phyloP scores from a whole-genome alignment of 2,329 filamentous ascomycete species.

The Microsporum audouinii region DNA sequence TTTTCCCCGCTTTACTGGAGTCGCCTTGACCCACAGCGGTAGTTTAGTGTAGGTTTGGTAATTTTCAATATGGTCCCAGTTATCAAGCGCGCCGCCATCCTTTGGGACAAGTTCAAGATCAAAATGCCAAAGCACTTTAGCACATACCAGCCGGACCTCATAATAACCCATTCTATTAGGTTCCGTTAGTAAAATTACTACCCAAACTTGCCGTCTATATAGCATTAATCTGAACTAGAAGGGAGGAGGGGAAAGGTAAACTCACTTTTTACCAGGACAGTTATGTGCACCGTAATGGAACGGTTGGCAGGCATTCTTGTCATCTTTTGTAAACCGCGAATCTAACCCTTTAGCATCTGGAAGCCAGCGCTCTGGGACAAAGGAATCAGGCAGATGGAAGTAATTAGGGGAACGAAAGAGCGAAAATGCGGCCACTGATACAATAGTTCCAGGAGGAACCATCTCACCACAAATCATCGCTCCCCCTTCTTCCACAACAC shows the following conservation, averaged over 20 bases:
- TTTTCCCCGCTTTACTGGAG: not conserved
- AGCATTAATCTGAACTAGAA: not conserved
- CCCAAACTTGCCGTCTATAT: not conserved
- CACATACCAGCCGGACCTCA: conserved; percentile 9
- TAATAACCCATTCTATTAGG: conserved; percentile 9
- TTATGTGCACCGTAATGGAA: conserved; percentile 27
- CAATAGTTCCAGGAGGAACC: conserved; percentile 17
- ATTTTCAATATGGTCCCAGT: conserved; percentile 8
- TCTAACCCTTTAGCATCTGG: conserved; percentile 13
- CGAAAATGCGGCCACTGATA: conserved; percentile 22
- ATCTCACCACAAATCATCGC: conserved; percentile 19
- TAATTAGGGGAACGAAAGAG: conserved; percentile 23
- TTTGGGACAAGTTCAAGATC: conserved; percentile 8
- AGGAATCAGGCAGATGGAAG: conserved; percentile 17
- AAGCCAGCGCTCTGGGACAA: conserved; percentile 32
- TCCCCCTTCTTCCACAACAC: conserved; percentile 21
- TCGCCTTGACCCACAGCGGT: conserved; percentile 7
- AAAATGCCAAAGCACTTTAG: conserved; percentile 12
- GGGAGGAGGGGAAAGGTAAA: not conserved
- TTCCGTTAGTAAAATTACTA: not conserved
- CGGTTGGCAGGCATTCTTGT: conserved; percentile 19
- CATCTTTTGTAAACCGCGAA: conserved; percentile 23
- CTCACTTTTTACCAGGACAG: conserved; percentile 30
- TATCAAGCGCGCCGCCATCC: conserved; percentile 5
- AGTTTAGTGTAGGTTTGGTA: conserved; percentile 9